Conservation (phyloP, 331 rosid species). For the Malus hybrid region DNA sequence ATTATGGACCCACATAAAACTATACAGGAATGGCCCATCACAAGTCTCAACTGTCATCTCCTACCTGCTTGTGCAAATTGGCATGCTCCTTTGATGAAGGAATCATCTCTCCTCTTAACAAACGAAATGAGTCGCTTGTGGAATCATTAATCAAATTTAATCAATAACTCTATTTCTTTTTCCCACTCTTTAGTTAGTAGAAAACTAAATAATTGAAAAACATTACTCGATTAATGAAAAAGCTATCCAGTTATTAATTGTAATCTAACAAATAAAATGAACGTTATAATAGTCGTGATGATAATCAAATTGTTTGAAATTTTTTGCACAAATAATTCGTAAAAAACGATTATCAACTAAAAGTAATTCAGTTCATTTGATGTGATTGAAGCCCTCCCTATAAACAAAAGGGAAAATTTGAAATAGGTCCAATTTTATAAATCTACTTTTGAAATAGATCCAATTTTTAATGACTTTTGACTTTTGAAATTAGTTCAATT, state of each 20-base stretch:
- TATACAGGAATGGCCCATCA: conserved; percentile 21
- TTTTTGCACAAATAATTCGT: neutral
- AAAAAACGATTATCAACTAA: too few relatives aligned
- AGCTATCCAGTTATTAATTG: too few relatives aligned
- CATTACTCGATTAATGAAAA: neutral
- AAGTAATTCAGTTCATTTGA: too few relatives aligned
- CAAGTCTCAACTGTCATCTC: conserved; percentile 18
- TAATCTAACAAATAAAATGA: too few relatives aligned
- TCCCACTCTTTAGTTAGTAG: neutral
- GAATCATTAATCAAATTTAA: neutral
- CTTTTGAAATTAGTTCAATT: too few relatives aligned
- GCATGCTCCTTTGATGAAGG: neutral
- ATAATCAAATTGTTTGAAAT: too few relatives aligned
- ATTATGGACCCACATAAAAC: conserved; percentile 18
- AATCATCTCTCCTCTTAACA: neutral
- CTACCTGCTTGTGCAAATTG: conserved; percentile 16
- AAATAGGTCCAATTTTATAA: too few relatives aligned
- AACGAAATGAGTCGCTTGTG: neutral
- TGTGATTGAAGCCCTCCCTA: neutral
- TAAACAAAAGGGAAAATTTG: too few relatives aligned
- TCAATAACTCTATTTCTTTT: neutral
- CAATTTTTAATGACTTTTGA: too few relatives aligned
- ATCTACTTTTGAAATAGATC: too few relatives aligned
- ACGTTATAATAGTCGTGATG: too few relatives aligned
- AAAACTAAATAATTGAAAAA: too few relatives aligned